These are phyloP conservation scores for Malassezia sympodialis DNA, from an alignment of 1,284 basidiomycete genomes.

Conservation along the genomic window DNA sequence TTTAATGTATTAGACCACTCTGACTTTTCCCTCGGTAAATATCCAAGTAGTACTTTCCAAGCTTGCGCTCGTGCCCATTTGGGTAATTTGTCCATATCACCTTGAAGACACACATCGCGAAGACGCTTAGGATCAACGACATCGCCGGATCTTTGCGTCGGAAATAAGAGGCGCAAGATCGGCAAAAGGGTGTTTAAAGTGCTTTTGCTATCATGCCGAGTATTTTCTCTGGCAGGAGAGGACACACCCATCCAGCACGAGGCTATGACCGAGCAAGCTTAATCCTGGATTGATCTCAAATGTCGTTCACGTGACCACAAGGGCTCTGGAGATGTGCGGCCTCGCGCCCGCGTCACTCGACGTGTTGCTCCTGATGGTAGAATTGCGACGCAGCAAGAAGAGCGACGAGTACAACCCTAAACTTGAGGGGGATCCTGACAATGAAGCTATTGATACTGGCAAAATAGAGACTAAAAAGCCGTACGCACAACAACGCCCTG, in stretches of 20 bases:
- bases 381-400: not conserved
- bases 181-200: not conserved
- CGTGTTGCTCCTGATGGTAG: conserved; percentile 6
- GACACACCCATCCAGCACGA: not conserved
- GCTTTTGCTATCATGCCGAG: not conserved
- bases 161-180: not conserved
- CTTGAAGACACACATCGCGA: conserved; percentile 16
- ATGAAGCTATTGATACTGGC: conserved; percentile 22
- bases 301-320: not conserved
- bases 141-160: not conserved
- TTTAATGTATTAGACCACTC: conserved; percentile 29
- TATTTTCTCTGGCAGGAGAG: not conserved
- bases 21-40: conserved; percentile 36
- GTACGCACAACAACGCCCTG: conserved; percentile 38
- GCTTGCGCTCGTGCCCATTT: conserved; percentile 40
- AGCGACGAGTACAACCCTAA: not conserved
- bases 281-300: not conserved
- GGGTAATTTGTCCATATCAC: conserved; percentile 25
- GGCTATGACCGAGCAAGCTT: not conserved
- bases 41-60: conserved; percentile 42
- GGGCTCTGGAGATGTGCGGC: too few species aligned
- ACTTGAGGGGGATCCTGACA: conserved; percentile 13
- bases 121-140: not conserved
- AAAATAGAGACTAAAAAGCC: conserved; percentile 26
- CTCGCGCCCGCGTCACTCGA: not conserved